Conservation (phyloP, 2,329 filamentous ascomycete species). For the Bisporella sp. region DNA sequence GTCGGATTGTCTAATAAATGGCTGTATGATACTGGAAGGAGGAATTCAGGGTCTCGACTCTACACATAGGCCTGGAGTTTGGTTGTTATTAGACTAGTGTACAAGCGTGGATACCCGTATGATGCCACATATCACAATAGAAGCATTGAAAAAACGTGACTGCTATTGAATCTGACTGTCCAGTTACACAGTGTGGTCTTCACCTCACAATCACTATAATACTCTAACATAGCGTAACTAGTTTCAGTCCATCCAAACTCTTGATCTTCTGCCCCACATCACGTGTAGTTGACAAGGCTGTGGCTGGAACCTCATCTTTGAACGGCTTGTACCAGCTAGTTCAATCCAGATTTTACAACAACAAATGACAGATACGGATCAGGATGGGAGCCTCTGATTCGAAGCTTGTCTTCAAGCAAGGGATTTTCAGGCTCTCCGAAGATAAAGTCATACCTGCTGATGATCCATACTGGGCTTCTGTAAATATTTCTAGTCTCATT, state of each 20-base stretch:
- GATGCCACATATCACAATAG: too few species aligned
- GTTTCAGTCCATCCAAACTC: too few species aligned
- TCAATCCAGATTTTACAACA: neutral
- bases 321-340: too few species aligned
- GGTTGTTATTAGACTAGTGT: too few species aligned
- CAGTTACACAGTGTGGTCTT: too few species aligned
- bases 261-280: neutral
- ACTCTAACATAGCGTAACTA: too few species aligned
- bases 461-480: constrained; percentile 88
- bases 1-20: constrained; percentile 86
- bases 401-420: constrained; percentile 97
- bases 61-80: too few species aligned
- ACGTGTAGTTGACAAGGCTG: neutral
- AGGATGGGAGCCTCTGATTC: constrained; percentile 96
- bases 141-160: too few species aligned
- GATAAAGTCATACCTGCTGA: constrained; percentile 80
- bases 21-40: constrained; percentile 77
- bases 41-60: constrained; percentile 18
- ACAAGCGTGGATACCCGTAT: too few species aligned
- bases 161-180: too few species aligned
- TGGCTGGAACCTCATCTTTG: neutral
- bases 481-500: constrained; percentile 38
- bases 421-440: constrained; percentile 94
- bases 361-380: constrained; percentile 19
- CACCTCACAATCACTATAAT: too few species aligned